Evolutionary conservation across 202 grass and related monocot species (phyloP).

Genomic region (Alloteropsis angusta): DNA sequence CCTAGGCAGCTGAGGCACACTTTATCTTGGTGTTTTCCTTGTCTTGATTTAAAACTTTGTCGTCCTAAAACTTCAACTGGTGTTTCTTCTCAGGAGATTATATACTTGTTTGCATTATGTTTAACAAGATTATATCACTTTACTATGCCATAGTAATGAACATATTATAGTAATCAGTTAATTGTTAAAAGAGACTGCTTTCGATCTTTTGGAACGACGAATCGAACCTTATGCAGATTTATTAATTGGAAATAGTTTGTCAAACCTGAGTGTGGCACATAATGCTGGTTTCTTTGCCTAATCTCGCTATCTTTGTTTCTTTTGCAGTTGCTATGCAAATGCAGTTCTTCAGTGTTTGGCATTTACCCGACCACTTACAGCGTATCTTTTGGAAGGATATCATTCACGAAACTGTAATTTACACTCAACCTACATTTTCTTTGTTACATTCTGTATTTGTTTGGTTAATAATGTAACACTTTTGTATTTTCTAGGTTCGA

Average conservation of each 20-base stretch:
- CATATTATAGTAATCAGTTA: neutral
- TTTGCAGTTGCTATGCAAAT: constrained; percentile 91
- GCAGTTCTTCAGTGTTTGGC: constrained; percentile 81
- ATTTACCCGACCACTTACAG: constrained; percentile 82
- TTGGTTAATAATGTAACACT: constrained; percentile 12
- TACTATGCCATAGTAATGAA: neutral
- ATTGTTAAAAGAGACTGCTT: too few species aligned
- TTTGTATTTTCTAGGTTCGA: constrained; percentile 45
- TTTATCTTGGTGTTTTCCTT: neutral
- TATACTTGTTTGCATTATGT: neutral
- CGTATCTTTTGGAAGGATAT: constrained; percentile 67
- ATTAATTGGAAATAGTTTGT: constrained; percentile 16
- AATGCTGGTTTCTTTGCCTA: constrained; percentile 21
- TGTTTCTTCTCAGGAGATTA: neutral
- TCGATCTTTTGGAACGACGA: too few species aligned
- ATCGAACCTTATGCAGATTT: too few species aligned
- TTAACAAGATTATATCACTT: neutral
- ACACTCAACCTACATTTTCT: constrained; percentile 15
- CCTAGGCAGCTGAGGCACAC: neutral
- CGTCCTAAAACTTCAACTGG: neutral
- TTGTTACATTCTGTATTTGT: constrained; percentile 13
- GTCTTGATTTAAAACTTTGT: neutral
- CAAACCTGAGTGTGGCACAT: neutral
- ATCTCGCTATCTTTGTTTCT: constrained; percentile 23
- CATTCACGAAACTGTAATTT: constrained; percentile 76